phyloP scores from a whole-genome alignment of 768 basidiomycete genomes.

The Gyrodon lividus region DNA sequence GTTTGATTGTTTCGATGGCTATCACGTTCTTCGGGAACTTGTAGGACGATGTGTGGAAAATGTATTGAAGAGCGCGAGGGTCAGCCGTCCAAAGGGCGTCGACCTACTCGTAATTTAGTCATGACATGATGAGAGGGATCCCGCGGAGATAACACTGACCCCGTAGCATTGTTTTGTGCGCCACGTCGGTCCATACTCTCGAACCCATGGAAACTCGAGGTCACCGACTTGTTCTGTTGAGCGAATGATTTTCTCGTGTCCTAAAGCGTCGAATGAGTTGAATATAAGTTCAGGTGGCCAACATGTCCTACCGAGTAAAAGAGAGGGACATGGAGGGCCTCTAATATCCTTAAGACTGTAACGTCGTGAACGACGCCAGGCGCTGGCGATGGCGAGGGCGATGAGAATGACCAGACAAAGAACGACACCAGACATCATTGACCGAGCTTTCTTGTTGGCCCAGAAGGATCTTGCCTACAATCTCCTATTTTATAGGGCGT shows the following conservation, averaged over 20 bases:
- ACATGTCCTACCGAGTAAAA: not conserved
- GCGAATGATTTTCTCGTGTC: slow-evolving; percentile 21
- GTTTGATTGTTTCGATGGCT: slow-evolving; percentile 7
- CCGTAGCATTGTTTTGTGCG: slow-evolving; percentile 12
- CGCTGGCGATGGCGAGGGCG: too few relatives aligned
- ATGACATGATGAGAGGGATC: not conserved
- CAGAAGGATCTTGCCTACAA: too few relatives aligned
- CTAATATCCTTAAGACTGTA: slow-evolving; percentile 5
- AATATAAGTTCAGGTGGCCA: not conserved
- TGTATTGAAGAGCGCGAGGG: slow-evolving; percentile 28
- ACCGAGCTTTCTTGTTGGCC: too few relatives aligned
- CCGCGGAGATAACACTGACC: slow-evolving; percentile 2
- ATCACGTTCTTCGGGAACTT: slow-evolving; percentile 22
- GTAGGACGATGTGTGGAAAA: slow-evolving; percentile 30
- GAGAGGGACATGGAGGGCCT: slow-evolving; percentile 5
- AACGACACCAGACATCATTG: not conserved
- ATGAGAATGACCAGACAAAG: not conserved
- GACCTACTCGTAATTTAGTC: slow-evolving; percentile 14
- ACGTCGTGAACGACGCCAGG: slow-evolving; percentile 5
- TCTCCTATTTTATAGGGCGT: too few relatives aligned
- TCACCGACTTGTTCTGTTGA: slow-evolving; percentile 30
- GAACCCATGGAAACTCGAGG: slow-evolving; percentile 27
- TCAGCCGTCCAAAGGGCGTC: slow-evolving; percentile 29
- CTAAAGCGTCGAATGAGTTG: slow-evolving; percentile 11
- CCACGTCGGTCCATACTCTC: slow-evolving; percentile 27